phyloP scores from a whole-genome alignment of 331 rosid genomes.

The Arachis monticola region DNA sequence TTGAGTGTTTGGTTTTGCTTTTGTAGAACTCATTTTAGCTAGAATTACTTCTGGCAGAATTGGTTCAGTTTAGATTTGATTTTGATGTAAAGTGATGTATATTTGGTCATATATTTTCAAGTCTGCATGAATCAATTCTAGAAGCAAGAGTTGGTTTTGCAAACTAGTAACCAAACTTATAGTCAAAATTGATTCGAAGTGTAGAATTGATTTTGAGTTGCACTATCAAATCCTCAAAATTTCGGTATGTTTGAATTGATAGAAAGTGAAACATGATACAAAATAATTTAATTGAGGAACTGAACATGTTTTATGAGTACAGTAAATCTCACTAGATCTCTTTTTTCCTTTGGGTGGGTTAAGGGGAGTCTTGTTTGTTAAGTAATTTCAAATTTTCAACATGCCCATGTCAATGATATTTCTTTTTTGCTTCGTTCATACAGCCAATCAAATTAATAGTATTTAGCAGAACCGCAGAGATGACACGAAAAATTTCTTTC shows the following conservation, averaged over 20 bases:
- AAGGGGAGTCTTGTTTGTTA: background rate
- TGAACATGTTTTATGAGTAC: conserved; percentile 12
- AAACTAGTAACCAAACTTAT: no score
- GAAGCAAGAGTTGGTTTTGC: no score
- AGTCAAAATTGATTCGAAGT: no score
- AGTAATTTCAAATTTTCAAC: no score
- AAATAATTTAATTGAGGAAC: background rate
- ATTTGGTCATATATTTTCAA: no score
- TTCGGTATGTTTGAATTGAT: background rate
- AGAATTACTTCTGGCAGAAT: no score
- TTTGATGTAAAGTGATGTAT: no score
- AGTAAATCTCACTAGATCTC: background rate
- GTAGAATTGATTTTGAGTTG: no score
- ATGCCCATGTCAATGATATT: background rate
- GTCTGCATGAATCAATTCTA: no score
- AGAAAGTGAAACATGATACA: conserved; percentile 12
- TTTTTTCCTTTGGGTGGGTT: background rate
- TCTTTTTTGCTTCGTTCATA: background rate
- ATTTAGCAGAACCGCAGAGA: conserved; percentile 2
- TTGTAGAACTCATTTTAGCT: no score
- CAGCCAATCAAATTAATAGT: background rate
- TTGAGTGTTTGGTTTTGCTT: no score
- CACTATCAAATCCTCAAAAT: background rate
- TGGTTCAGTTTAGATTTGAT: no score
- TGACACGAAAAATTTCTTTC: conserved; percentile 24